Evolutionary conservation across 306 rosid species (phyloP), one percentile per base, ranked within the genome.

Genomic region (Calophaca sinica): DNA sequence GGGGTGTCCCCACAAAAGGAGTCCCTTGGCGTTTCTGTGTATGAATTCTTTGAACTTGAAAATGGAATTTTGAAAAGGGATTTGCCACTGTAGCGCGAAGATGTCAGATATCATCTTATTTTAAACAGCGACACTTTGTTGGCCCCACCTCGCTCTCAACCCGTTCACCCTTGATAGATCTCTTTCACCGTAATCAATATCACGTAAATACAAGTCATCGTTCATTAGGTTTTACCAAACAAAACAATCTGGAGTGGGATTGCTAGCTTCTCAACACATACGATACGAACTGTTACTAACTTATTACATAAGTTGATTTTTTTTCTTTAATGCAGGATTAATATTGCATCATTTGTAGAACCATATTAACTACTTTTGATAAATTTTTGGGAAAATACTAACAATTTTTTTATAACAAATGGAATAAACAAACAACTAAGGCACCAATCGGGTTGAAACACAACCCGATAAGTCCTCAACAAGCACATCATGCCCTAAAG

Each of bases 71-170:
- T 72, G 13, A 46, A 79, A 67, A 74, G 44, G 28, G 12, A 28
- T 39, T 5, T 28, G 57, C 10, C 9, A 3, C 36, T 54, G 50
- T 70, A 35, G 4, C 9, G 29, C 8, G 33, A 42, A 64, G 46
- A 76, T 46, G 82, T 74, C 78, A 80, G 74, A 51, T 36, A 13
- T 58, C 10, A 10, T 13, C 45, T 13, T 6, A 35, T 10, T 71
- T 60, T 29, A 8, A 77, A 84, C 74, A 81, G 72, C 53, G 80
- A 77, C 79, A 33, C 57, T 28, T 13, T 13, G 1, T 67, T 64
- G 78, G 12, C 28, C 63, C 67, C 4, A 49, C 54, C 62, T 53
- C 12, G 15, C 31, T 29, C 4, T 31, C 5, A 55, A 48, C 70
- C n/a, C 4, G 5, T 62, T 52, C 28, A 20, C 31, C 65, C 7